phyloP scores from a whole-genome alignment of 805 yeast genomes.

The Schizosaccharomyces japonicus region DNA sequence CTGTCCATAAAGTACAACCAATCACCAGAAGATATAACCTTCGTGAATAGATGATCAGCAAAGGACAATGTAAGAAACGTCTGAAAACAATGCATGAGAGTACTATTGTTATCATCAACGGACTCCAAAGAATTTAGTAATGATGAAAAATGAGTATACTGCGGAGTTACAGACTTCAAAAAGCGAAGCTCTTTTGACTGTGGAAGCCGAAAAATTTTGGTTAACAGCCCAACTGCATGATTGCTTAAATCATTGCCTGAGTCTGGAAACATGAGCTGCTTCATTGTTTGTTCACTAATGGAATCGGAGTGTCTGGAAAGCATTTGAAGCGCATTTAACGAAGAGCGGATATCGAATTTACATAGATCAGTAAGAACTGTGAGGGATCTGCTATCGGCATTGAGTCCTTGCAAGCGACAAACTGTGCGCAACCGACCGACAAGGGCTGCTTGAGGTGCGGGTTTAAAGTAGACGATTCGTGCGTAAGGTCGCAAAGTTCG shows the following conservation, averaged over 20 bases:
- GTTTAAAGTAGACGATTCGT: constrained; percentile 44
- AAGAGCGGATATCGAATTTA: constrained; percentile 66
- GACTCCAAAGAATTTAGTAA: neutral
- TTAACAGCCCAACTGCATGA: neutral
- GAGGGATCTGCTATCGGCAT: constrained; percentile 26
- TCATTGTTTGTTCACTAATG: neutral
- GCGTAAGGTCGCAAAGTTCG: constrained; percentile 51
- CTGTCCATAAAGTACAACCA: constrained; percentile 56
- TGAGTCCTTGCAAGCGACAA: constrained; percentile 31
- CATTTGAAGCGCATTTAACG: constrained; percentile 66
- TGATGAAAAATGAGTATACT: neutral
- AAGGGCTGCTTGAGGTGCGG: constrained; percentile 27
- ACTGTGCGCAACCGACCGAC: constrained; percentile 27
- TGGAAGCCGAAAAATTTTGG: neutral
- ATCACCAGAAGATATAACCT: constrained; percentile 40
- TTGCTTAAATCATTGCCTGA: neutral
- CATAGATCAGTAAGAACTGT: constrained; percentile 44
- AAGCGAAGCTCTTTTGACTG: neutral
- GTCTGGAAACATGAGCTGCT: neutral
- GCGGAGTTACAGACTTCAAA: neutral
- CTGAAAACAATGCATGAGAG: constrained; percentile 43
- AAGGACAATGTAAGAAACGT: constrained; percentile 36
- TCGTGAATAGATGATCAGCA: constrained; percentile 35
- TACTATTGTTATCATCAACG: constrained; percentile 31
- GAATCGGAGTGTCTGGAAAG: neutral